Evolutionary conservation across 108 stramenopile species (phyloP).

Genomic region (Skeletonema marinoi): DNA sequence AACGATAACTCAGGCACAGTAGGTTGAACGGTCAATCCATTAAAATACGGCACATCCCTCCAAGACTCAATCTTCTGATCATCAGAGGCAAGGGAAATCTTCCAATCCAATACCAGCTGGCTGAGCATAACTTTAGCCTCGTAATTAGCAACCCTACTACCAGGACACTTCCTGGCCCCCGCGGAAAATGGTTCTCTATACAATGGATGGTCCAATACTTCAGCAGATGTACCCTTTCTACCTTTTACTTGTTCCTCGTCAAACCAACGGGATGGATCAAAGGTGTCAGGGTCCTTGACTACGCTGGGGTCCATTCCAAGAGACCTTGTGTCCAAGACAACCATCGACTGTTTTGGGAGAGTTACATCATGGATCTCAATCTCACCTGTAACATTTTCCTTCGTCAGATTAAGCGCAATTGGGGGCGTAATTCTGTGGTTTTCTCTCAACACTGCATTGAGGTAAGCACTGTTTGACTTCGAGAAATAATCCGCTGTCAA

Average conservation of each 20-base stretch:
- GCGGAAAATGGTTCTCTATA: conserved; percentile 39
- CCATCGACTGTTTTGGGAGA: conserved; percentile 1
- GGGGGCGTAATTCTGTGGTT: conserved; percentile 32
- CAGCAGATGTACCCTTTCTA: conserved; percentile 22
- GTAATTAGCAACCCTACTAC: conserved; percentile 24
- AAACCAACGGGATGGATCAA: conserved; percentile 32
- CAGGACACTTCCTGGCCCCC: conserved; percentile 42
- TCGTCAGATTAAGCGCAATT: neutral
- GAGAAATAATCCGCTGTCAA: neutral
- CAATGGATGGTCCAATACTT: conserved; percentile 23
- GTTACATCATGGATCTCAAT: conserved; percentile 30
- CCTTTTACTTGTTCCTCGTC: conserved; percentile 9
- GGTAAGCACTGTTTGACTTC: conserved; percentile 17
- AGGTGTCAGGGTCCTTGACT: conserved; percentile 28
- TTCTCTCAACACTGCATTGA: conserved; percentile 39
- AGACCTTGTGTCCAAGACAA: conserved; percentile 1
- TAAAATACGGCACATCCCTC: too few relatives aligned
- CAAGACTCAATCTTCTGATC: too few relatives aligned
- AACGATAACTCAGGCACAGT: too few relatives aligned
- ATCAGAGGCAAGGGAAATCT: conserved; percentile 4
- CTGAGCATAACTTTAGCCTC: conserved; percentile 16
- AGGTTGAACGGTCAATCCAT: too few relatives aligned
- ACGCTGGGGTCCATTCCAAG: conserved; percentile 21
- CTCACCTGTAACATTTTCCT: neutral
- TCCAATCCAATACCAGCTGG: conserved; percentile 40